Evolutionary conservation across 257 asterid species (phyloP).

Genomic region (Capsicum rhomboideum): DNA sequence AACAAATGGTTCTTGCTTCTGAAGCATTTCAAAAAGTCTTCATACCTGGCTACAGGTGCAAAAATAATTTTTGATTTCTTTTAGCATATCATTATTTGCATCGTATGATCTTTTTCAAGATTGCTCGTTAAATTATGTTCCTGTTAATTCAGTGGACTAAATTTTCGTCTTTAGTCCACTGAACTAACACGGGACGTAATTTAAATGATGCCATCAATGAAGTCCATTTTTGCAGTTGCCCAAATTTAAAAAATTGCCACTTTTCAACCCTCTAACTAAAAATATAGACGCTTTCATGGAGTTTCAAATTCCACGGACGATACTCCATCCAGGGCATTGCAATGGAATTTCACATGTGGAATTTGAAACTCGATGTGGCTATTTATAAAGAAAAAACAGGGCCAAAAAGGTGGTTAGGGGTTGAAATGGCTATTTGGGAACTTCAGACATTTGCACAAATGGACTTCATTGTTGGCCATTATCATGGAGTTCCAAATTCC

Average conservation of each 20-base stretch:
- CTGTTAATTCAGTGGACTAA: neutral
- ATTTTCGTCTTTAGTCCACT: neutral
- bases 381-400: neutral
- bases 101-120: neutral
- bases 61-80: neutral
- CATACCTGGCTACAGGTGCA: slow-evolving; percentile 43
- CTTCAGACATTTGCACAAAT: neutral
- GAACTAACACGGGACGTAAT: too few relatives aligned
- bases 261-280: too few relatives aligned
- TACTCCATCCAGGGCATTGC: neutral
- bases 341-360: neutral
- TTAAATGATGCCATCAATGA: too few relatives aligned
- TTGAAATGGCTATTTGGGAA: neutral
- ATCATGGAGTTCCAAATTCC: too few relatives aligned
- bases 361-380: neutral
- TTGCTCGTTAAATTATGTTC: neutral
- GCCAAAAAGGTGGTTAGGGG: neutral
- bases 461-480: neutral
- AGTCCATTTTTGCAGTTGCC: too few relatives aligned
- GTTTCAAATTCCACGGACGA: neutral
- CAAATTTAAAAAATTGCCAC: neutral
- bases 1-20: slow-evolving; percentile 31
- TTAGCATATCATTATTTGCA: neutral
- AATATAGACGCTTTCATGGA: neutral
- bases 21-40: slow-evolving; percentile 37